These are phyloP conservation scores for Seiridium cupressi DNA, from an alignment of 2,329 filamentous ascomycete species.

Conservation along the genomic window DNA sequence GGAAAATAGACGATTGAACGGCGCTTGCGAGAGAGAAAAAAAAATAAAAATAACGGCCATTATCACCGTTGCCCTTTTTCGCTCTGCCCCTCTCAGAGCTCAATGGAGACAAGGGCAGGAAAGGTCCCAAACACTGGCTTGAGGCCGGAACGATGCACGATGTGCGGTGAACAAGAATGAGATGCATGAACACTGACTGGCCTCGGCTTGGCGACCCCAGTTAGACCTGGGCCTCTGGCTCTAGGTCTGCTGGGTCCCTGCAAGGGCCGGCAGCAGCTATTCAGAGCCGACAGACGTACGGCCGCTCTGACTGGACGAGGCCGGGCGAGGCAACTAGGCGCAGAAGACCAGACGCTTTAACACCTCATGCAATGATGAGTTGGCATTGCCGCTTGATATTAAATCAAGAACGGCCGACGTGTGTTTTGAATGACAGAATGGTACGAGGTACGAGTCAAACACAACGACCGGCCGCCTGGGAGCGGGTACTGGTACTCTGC, in stretches of 20 bases:
- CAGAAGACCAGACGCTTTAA: conserved; percentile 38
- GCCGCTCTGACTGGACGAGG: conserved; percentile 19
- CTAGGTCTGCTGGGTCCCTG: neutral
- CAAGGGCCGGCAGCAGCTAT: conserved; percentile 8
- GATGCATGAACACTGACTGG: conserved; percentile 43
- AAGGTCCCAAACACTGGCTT: neutral
- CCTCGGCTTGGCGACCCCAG: conserved; percentile 21
- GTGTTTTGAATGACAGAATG: conserved; percentile 19
- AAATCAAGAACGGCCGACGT: conserved; percentile 35
- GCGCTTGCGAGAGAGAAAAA: conserved; percentile 11
- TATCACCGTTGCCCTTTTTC: neutral
- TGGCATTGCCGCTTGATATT: conserved; percentile 66
- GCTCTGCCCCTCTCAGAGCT: neutral
- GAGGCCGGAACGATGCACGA: conserved; percentile 1
- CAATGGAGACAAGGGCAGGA: neutral
- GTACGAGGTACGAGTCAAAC: conserved; percentile 26
- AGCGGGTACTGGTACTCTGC: conserved; percentile 26
- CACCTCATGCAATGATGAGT: conserved; percentile 73
- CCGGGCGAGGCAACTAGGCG: conserved; percentile 29
- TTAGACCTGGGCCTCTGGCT: conserved; percentile 21
- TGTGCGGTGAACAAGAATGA: conserved; percentile 26
- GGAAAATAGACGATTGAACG: conserved; percentile 7
- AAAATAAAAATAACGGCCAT: neutral
- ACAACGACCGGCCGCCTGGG: conserved; percentile 14
- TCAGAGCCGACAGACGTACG: conserved; percentile 15